These are phyloP conservation scores for Magnaporthales sp. DNA, from an alignment of 2,329 filamentous ascomycete species.

Conservation along the genomic window DNA sequence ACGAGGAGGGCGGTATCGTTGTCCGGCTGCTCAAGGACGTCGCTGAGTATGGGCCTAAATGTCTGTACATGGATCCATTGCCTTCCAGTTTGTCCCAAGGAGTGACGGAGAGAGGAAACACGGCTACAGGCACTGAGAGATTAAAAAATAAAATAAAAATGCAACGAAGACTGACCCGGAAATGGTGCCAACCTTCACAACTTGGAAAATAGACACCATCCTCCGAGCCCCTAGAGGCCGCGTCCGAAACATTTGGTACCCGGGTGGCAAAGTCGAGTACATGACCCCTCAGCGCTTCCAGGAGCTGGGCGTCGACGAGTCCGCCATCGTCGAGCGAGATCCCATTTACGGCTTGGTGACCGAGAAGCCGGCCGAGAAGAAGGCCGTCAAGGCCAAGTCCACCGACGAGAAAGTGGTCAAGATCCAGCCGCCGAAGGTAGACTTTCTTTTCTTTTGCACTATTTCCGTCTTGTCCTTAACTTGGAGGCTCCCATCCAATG, in stretches of 20 bases:
- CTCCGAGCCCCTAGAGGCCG: slow-evolving; percentile 23
- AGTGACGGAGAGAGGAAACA: not conserved
- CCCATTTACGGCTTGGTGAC: slow-evolving; percentile 13
- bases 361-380: not conserved
- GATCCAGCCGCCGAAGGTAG: not conserved
- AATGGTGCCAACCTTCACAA: too few species aligned
- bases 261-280: slow-evolving; percentile 23
- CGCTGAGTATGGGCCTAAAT: slow-evolving; percentile 27
- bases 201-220: slow-evolving; percentile 20
- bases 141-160: not conserved
- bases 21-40: slow-evolving; percentile 34
- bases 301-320: slow-evolving; percentile 19
- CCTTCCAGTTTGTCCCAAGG: not conserved
- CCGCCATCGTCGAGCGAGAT: slow-evolving; percentile 21
- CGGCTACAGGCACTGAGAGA: not conserved
- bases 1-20: slow-evolving; percentile 26
- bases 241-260: slow-evolving; percentile 28
- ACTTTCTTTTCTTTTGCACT: not conserved
- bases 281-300: slow-evolving; percentile 22
- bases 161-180: not conserved
- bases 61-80: slow-evolving; percentile 14
- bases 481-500: not conserved
- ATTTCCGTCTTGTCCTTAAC: not conserved
- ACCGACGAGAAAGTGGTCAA: slow-evolving; percentile 9
- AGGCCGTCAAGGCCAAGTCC: not conserved